A percentile compares a stretch with the other conserved stretches of the same genome.
Conservation (phyloP, 345 rosid genomes). For the Citrus trifoliata region DNA sequence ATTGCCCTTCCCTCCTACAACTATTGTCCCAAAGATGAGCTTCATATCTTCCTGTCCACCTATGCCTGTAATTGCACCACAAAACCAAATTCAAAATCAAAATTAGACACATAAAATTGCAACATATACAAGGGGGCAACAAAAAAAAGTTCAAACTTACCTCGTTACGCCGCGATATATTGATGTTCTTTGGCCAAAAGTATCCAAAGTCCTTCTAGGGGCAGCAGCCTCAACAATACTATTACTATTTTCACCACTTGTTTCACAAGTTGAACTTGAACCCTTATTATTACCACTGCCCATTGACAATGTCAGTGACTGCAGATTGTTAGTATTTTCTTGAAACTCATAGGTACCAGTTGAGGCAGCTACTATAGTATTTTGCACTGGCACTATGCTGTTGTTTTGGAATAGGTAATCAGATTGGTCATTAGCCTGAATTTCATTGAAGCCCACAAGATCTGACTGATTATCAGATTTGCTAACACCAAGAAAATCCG, state of each 20-base stretch:
- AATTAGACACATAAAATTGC: background rate
- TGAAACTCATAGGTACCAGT: slow-evolving; percentile 52
- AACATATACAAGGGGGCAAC: no score
- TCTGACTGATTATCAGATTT: slow-evolving; percentile 72
- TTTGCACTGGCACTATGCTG: slow-evolving; percentile 55
- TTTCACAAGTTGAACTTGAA: slow-evolving; percentile 48
- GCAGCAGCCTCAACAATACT: slow-evolving; percentile 61
- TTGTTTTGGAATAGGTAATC: slow-evolving; percentile 57
- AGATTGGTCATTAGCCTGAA: slow-evolving; percentile 50
- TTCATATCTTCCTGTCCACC: slow-evolving; percentile 99
- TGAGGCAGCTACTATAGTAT: slow-evolving; percentile 29
- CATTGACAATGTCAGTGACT: slow-evolving; percentile 88
- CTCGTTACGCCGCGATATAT: slow-evolving; percentile 98
- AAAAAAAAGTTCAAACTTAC: slow-evolving; percentile 20
- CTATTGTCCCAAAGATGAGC: slow-evolving; percentile 99
- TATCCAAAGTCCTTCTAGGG: slow-evolving; percentile 83
- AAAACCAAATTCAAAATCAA: background rate
- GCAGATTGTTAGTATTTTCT: slow-evolving; percentile 69
- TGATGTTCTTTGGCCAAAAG: slow-evolving; percentile 96
- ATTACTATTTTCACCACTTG: slow-evolving; percentile 56
- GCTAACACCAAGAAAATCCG: slow-evolving; percentile 91
- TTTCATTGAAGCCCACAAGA: slow-evolving; percentile 65
- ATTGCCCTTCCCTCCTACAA: slow-evolving; percentile 98
- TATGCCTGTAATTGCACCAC: slow-evolving; percentile 52
- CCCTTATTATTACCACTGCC: slow-evolving; percentile 64